Evolutionary conservation across 306 rosid genomes (phyloP), one percentile per base, ranked within the genome.

Genomic region (Trichosanthes cucumerina): DNA sequence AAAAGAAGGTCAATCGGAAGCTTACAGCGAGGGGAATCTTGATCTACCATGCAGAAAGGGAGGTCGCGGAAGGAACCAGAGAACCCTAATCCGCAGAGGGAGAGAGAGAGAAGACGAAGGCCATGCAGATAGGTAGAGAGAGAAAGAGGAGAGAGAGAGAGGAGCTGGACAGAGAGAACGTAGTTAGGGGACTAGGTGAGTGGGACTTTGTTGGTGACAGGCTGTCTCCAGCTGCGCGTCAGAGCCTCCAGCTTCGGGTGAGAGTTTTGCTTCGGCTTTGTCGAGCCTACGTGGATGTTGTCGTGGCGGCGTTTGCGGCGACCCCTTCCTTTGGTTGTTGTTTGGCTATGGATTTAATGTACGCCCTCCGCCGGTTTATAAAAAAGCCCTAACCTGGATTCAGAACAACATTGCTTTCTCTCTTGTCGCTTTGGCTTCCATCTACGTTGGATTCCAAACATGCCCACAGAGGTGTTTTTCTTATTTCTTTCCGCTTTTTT

Each of bases 131-230:
- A 79, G 68, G 31, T 58, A 19, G 33, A 49, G 82, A 53, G 28
- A 8, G 39, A 52, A 38, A 78, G 52, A 28, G 68, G 47, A 39
- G 36, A n/a, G 80, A 66, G 73, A 44, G 76, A 47, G n/a, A 78
- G 16, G 79, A 16, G 59, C n/a, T 80, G 36, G 78, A 58, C 83
- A 24, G 80, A 77, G 80, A 6, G 87, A 85, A 74, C 80, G 90
- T 64, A 83, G 87, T 80, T 86, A 63, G 87, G 87, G 91, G 86
- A 86, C 84, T 83, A 79, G 89, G 91, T 90, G 96, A 95, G 98
- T 95, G 98, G 97, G 91, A 95, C 97, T 92, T 94, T 87, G 97
- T 94, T 94, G 98, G 88, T 87, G 88, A 94, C 98, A 94, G 96
- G 74, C 97, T 94, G 97, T 94, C 91, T 88, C 97, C 98, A 94